phyloP scores from a whole-genome alignment of 805 yeast genomes.

The Saccharomycopsis fibuligera region DNA sequence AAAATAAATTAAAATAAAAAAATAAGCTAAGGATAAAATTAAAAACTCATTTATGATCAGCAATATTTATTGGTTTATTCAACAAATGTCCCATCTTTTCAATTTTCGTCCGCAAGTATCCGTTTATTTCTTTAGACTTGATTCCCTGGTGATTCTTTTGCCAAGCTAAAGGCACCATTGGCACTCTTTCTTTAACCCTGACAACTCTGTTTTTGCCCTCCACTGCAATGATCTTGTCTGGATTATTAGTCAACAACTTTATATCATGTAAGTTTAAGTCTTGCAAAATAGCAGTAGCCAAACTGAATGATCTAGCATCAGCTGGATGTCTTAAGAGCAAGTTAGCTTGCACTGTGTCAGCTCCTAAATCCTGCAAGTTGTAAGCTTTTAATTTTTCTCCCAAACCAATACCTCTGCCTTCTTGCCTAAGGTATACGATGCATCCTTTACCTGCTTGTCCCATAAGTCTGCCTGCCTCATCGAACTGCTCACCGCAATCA shows the following conservation, averaged over 20 bases:
- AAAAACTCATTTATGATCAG: constrained; percentile 9
- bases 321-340: constrained; percentile 92
- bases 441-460: constrained; percentile 85
- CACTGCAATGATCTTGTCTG: constrained; percentile 91
- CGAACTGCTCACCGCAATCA: constrained; percentile 98
- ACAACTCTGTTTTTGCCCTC: constrained; percentile 77
- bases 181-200: constrained; percentile 79
- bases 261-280: constrained; percentile 75
- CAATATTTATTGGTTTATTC: constrained; percentile 33
- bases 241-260: constrained; percentile 84
- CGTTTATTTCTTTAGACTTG: constrained; percentile 80
- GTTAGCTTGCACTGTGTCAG: constrained; percentile 97
- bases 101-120: constrained; percentile 86
- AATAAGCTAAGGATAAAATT: neutral
- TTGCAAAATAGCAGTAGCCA: constrained; percentile 86
- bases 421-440: constrained; percentile 92
- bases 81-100: constrained; percentile 96
- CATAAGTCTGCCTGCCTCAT: constrained; percentile 94
- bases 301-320: constrained; percentile 88
- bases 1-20: too few species aligned
- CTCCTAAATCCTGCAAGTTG: constrained; percentile 94
- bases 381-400: constrained; percentile 97
- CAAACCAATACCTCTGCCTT: constrained; percentile 98
- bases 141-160: constrained; percentile 53
- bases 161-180: constrained; percentile 98